Conservation (phyloP, 768 basidiomycete genomes). For the Coprinellus micaceus region DNA sequence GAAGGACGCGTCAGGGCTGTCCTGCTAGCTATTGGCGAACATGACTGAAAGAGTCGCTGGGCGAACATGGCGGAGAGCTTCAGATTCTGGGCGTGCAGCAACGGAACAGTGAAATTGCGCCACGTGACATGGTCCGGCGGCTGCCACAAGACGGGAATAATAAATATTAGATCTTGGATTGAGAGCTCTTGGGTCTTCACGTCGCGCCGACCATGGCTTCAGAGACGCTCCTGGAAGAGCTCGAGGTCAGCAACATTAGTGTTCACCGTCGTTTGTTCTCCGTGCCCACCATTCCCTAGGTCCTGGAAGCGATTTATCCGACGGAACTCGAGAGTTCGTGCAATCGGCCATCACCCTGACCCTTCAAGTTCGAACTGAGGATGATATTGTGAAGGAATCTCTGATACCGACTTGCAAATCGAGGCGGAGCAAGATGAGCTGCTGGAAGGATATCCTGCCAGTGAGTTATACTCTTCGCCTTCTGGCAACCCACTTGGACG, state of each 20-base stretch:
- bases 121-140: constrained; percentile 5
- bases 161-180: too few species aligned
- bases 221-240: constrained; percentile 78
- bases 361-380: constrained; percentile 40
- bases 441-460: constrained; percentile 40
- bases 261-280: constrained; percentile 10
- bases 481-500: neutral
- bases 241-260: constrained; percentile 58
- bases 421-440: constrained; percentile 84
- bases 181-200: too few species aligned
- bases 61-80: constrained; percentile 7
- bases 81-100: neutral
- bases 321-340: constrained; percentile 88
- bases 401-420: constrained; percentile 78
- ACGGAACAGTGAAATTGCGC: neutral
- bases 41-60: neutral
- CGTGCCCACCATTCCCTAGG: constrained; percentile 40
- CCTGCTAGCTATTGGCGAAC: neutral
- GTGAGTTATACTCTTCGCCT: neutral
- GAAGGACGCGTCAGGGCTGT: neutral
- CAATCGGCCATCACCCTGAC: constrained; percentile 25
- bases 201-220: constrained; percentile 45
- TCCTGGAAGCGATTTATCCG: constrained; percentile 94
- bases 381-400: constrained; percentile 66
- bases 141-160: too few species aligned